Percentiles rank a stretch among this genome's conserved stretches.
These are phyloP conservation scores for Cornus suecica DNA, from an alignment of 148 eudicot genomes.

Conservation along the genomic window DNA sequence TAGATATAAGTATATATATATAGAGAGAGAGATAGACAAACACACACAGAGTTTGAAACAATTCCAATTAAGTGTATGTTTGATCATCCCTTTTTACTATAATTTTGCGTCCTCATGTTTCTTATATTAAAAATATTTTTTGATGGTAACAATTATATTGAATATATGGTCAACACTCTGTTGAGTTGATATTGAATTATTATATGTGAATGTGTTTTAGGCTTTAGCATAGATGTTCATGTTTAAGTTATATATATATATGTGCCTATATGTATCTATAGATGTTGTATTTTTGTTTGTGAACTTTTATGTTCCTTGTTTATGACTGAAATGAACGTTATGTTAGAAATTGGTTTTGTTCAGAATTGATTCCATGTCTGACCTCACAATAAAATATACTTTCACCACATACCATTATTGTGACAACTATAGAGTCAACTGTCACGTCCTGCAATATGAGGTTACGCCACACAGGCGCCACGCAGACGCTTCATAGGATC, in stretches of 20 bases:
- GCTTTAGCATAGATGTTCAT: background rate
- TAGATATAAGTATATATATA: no score
- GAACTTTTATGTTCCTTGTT: background rate
- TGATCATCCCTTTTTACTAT: background rate
- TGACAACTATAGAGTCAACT: no score
- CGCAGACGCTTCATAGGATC: no score
- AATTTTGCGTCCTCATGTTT: background rate
- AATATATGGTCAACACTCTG: background rate
- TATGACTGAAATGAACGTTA: background rate
- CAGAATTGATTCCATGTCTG: background rate
- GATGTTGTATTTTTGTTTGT: background rate
- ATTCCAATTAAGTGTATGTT: slow-evolving; percentile 5
- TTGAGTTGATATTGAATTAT: background rate
- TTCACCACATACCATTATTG: no score
- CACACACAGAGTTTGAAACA: background rate
- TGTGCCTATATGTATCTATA: background rate
- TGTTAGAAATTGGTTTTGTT: background rate
- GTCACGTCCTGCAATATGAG: no score
- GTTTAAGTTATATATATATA: no score
- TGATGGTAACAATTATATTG: background rate
- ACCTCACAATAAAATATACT: no score
- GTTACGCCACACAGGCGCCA: no score
- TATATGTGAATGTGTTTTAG: background rate
- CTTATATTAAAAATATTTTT: background rate
- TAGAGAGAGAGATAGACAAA: no score